Base-by-base conservation (phyloP, 2,329 filamentous ascomycete species). In the Pseudogymnoascus sp. region DNA sequence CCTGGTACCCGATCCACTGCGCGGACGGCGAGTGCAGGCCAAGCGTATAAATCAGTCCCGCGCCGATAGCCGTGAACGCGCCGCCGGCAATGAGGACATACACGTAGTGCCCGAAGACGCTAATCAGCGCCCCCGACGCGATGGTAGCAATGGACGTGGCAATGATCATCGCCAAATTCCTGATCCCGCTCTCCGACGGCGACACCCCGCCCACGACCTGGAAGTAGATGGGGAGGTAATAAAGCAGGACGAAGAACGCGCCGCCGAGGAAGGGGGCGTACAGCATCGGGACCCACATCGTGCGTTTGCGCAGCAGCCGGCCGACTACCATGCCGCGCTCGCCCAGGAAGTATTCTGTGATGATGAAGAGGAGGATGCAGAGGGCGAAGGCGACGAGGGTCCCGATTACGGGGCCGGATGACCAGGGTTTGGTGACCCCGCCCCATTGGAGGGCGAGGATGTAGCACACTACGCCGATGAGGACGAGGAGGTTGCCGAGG, bases 1-100 rank as follows among this genome's bases (percentile, higher is more conserved):
- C 79, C 70, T 85, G 83, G 71, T 82, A 85, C 17, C 83, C 83
- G 66, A 86, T 82, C 83, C 83, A 87, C 38, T 77, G 73, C 11
- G 73, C 70, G 1, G 79, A 71, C 1, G 76, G 74, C 4, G 81
- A 84, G 67, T 77, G 66, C 2, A 81, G 74, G 33, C 73, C 71
- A 10, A 85, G 78, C 0, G 82, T 85, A 0, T 82, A 81, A 65
- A 87, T 77, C 62, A 87, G 77, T 15, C 83, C 84, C 79, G 79
- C 67, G 83, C 72, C 65, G 36, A 77, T 67, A 2, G 74, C 70
- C 44, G 67, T 64, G 8, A 76, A 28, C 15, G 71, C 65, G 15
- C 67, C 64, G 5, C 73, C 70, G 9, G 67, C 33, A 23, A 75
- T 70, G 69, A 76, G 69, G 66, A 73, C 73, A 3, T 76, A 75